Evolutionary conservation across 805 yeast genomes (phyloP), one percentile per base, ranked within the genome.

Genomic region (Lipomyces mesembrius): DNA sequence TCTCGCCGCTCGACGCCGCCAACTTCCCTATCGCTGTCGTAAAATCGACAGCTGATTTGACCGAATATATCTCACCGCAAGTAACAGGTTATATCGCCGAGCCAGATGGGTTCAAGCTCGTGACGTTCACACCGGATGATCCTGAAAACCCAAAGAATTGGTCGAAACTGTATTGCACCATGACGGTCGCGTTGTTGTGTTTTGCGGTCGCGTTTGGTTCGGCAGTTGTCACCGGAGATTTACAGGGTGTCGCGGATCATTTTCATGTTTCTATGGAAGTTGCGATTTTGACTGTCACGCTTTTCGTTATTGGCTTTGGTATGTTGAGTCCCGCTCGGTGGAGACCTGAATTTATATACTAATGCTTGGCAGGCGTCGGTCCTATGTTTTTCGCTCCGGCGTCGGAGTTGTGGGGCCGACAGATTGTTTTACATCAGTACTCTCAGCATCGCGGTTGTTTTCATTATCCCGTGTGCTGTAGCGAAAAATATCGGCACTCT

Each of bases 131-230:
- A 39, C 68, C 72, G 8, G 66, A 66, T 20, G 80, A 77, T 61
- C 65, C 67, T 5, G 76, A 69, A 3, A 73, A 78, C 62, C 80
- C 80, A 12, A 67, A 73, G 57, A 67, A 77, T 55, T 77, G 79
- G 80, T 62, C 90, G 1, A 65, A 62, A 4, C 74, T 79, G 73
- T 81, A 79, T 57, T 81, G 87, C 51, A 83, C 91, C 0, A 56
- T 81, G 56, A 77, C 85, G 9, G 80, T 88, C 9, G 87, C 91
- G 0, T 12, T 80, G 8, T 80, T 87, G 5, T 84, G 91, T 56
- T 81, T 88, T 65, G 82, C 86, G 62, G 85, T 88, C 54, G 88
- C 93, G 0, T 82, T 88, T 77, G 84, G 89, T 6, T 88, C 93
- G 0, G 89, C 92, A 0, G 82, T 85, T 59, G 90, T 88, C 82